Conservation (phyloP, 805 yeast species). For the Candida dajiaensis region DNA sequence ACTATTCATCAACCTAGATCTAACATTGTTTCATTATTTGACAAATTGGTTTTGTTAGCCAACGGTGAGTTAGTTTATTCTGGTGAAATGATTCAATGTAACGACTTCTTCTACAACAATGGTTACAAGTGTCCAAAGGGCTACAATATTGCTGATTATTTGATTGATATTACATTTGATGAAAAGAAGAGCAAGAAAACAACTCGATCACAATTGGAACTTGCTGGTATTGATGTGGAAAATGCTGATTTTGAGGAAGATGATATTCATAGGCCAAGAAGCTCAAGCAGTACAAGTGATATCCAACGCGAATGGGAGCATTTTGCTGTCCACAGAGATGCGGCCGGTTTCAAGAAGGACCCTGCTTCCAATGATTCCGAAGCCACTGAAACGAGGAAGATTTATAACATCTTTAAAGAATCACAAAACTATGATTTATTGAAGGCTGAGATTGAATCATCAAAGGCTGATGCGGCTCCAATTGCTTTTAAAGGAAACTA, state of each 20-base stretch:
- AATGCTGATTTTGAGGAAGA: slow-evolving; percentile 21
- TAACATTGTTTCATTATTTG: slow-evolving; percentile 88
- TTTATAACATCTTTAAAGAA: slow-evolving; percentile 27
- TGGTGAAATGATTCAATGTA: slow-evolving; percentile 73
- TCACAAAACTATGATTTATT: slow-evolving; percentile 27
- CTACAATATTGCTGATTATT: slow-evolving; percentile 88
- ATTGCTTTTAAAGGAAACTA: slow-evolving; percentile 21
- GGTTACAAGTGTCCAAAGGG: slow-evolving; percentile 86
- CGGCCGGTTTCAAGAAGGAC: slow-evolving; percentile 25
- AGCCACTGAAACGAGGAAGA: slow-evolving; percentile 5
- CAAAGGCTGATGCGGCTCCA: slow-evolving; percentile 17
- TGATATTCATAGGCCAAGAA: slow-evolving; percentile 27
- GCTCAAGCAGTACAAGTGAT: slow-evolving; percentile 34
- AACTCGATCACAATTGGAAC: slow-evolving; percentile 6
- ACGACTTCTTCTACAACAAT: slow-evolving; percentile 64
- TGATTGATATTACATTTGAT: slow-evolving; percentile 85
- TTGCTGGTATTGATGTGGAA: slow-evolving; percentile 26
- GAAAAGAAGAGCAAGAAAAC: slow-evolving; percentile 15
- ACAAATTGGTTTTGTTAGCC: slow-evolving; percentile 71
- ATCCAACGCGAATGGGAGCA: slow-evolving; percentile 84
- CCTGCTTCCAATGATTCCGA: not conserved
- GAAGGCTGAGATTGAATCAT: slow-evolving; percentile 25
- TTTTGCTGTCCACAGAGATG: slow-evolving; percentile 75
- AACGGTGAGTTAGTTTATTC: slow-evolving; percentile 85
- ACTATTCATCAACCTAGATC: slow-evolving; percentile 98